Evolutionary conservation across 1,284 basidiomycete genomes (phyloP), one percentile per base, ranked within the genome.

Genomic region (Waitea zeae): DNA sequence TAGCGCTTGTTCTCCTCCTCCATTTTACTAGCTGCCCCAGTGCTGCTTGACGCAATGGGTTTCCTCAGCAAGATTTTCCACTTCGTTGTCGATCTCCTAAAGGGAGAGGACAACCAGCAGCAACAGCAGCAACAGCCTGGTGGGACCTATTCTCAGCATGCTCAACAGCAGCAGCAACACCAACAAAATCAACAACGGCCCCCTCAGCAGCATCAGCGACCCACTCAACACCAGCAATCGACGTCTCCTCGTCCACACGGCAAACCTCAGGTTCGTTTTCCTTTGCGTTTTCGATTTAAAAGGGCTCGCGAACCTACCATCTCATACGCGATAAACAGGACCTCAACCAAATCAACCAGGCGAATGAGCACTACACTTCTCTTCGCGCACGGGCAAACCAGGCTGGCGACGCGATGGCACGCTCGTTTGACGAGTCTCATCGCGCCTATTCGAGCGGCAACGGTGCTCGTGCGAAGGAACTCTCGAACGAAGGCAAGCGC

Each of bases 401-500:
- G 34, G 78, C 80, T 44, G 81, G 81, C 17, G 70, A 78, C 45
- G 47, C 66, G 48, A 88, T 88, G 84, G 70, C 69, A 6, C 59
- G 54, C 33, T 64, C 59, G 41, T 82, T 82, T 47, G 64, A 74
- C 36, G 57, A 70, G 43, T 72, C 73, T 42, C 73, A 76, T 41
- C 58, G 67, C 34, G 82, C 80, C 1, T 87, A 86, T 47, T 47
- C 56, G 12, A 50, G 62, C 1, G 73, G 82, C 2, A 75, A 97
- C 46, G 77, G 86, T 12, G 83, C 69, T 0, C 56, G 58, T 15
- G 92, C 92, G 9, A 92, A 96, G 56, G 63, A 81, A 41, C 63
- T 96, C 20, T 86, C 79, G 7, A 70, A 77, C 42, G 51, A 90
- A 54, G 93, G 89, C 5, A 87, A 92, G 53, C 57, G 61, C 34